Evolutionary conservation across 192 early-diverging fungal species (phyloP), one percentile per base, ranked within the genome.

Genomic region (Entophlyctis helioformis): DNA sequence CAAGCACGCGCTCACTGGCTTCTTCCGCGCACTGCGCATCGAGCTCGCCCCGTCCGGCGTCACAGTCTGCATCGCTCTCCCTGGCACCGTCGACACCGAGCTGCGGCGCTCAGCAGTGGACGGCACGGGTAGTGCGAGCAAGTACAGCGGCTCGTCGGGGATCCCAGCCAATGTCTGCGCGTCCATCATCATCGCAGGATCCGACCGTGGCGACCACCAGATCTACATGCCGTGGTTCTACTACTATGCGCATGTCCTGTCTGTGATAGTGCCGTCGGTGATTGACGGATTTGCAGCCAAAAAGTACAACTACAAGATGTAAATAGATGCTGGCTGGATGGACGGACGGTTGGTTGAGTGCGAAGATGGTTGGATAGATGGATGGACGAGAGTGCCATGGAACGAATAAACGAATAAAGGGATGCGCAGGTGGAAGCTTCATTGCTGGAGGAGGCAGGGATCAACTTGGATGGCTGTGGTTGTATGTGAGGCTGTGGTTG

Each of bases 1-100:
- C 40, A 92, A 92, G 39, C 82, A 84, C 48, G 89, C 89, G 0
- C 60, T 85, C 2, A 76, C 79, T 22, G 89, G 85, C 0, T 92
- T 83, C 59, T 89, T 92, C 67, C 68, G 74, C 36, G 66, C 86
- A 4, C 50, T 92, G 26, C 71, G 89, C 1, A 85, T 89, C 52
- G 89, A 92, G 52, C 54, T 87, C 3, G 64, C 56, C 0, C 39
- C 42, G 12, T 62, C 69, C 7, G 78, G 76, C 15, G 70, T 86
- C 8, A 64, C 71, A 24, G 69, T 91, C 4, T 75, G 74, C 12
- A 53, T 85, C 2, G 75, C 71, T 0, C 77, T 77, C 47, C 86
- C 86, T 10, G 85, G 78, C 1, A 84, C 84, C 0, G 86, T 89
- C 2, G 76, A 60, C n/a, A 88, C 86, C 0, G 76, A 79, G 6